Evolutionary conservation across 495 filamentous ascomycete genomes (phyloP), one percentile per base, ranked within the genome.

Genomic region (Choiromyces venosus): DNA sequence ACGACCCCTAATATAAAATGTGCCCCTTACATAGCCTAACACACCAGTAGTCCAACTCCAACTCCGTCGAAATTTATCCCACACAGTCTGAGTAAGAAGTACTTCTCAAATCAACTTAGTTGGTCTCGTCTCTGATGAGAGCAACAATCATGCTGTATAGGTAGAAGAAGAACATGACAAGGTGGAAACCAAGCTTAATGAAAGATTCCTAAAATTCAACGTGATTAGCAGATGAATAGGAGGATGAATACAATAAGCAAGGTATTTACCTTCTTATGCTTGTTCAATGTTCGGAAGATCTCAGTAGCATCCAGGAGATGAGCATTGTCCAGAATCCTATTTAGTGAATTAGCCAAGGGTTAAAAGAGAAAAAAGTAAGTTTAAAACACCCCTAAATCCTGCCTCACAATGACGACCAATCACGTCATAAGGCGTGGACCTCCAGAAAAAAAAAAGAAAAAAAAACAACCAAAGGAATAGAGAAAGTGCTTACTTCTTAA

Each of bases 111-210:
- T 25, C 37, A 42, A 74, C 75, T 86, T 88, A 97, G 84, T 94
- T 86, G 65, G 92, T 89, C 84, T 99, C 95, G 82, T 99, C 96
- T 79, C 91, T 89, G 87, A 99, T 99, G 70, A 98, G 86, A 73
- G 94, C 94, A 69, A 97, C 95, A 73, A 99, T 99, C 96, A 99
- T 99, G 85, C 89, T 94, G 89, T 98, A 99, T 37, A 99, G 89
- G 85, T 99, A 99, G 89, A 97, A 99, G 88, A 99, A 99, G 88
- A 99, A 99, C 91, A 99, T 96, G 85, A 98, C 82, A 52, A 99
- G 89, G 83, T 98, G 95, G 88, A 99, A 98, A 73, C 94, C 96
- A 46, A 99, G 92, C 84, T 99, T 99, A 85, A 96, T 90, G 84
- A 99, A 98, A 8, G 94, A 97, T 89, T 99, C 96, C 94, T 97